Evolutionary conservation across 148 eudicot species (phyloP).

Genomic region (Camellia lanceoleosa): DNA sequence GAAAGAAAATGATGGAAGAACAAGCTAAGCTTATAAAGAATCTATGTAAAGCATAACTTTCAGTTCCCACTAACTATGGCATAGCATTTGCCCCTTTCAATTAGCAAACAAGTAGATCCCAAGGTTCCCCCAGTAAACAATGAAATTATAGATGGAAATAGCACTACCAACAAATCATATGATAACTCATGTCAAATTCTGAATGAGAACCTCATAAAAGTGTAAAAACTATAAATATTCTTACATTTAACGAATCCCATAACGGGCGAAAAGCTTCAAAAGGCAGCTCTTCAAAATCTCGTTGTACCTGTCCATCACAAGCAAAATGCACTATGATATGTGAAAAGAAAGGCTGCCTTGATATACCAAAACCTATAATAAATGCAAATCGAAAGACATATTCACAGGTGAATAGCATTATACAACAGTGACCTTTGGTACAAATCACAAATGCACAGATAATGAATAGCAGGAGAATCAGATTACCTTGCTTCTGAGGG

Average conservation of each 20-base stretch:
- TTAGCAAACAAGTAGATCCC: too few species aligned
- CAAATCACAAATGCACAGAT: background rate
- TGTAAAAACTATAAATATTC: background rate
- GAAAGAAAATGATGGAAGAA: background rate
- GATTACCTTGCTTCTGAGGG: constrained; percentile 92
- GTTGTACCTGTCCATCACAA: too few species aligned
- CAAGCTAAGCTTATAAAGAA: too few species aligned
- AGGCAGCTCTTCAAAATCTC: too few species aligned
- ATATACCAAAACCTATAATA: too few species aligned
- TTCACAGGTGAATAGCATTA: background rate
- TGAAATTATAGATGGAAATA: background rate
- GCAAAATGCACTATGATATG: too few species aligned
- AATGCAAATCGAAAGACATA: background rate
- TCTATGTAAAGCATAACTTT: too few species aligned
- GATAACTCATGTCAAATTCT: background rate
- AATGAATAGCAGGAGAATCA: background rate
- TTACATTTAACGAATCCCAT: constrained; percentile 83
- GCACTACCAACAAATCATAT: background rate
- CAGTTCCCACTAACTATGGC: too few species aligned
- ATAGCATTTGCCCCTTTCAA: too few species aligned
- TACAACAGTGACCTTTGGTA: background rate
- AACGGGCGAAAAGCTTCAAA: constrained; percentile 2
- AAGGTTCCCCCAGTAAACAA: too few species aligned
- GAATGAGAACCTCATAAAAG: too few species aligned
- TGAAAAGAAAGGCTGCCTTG: too few species aligned